These are phyloP conservation scores for Quercus wislizeni DNA, from an alignment of 306 rosid species.

Conservation along the genomic window DNA sequence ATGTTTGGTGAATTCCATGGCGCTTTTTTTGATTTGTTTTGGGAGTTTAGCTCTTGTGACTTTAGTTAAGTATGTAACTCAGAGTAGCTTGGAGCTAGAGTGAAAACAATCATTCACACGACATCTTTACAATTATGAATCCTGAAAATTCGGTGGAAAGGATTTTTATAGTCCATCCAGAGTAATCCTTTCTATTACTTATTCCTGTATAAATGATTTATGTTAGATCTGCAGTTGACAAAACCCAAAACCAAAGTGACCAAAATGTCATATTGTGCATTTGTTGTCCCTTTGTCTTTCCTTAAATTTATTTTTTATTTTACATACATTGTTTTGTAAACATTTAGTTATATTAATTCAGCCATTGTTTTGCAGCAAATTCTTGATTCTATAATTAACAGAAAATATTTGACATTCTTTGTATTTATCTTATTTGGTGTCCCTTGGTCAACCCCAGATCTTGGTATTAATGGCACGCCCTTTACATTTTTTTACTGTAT, in stretches of 20 bases:
- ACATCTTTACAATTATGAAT: not conserved
- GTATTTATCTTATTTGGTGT: not conserved
- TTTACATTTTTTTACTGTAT: not conserved
- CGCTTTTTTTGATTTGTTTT: not conserved
- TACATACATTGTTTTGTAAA: no score
- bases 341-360: not conserved
- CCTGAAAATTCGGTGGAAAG: not conserved
- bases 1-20: not conserved
- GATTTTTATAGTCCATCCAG: not conserved
- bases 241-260: not conserved
- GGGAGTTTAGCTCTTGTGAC: not conserved
- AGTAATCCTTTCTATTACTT: not conserved
- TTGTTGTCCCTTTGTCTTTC: not conserved
- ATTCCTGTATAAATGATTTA: not conserved
- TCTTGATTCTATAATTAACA: not conserved
- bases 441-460: not conserved
- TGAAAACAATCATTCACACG: not conserved
- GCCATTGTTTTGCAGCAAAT: not conserved
- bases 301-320: not conserved
- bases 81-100: not conserved
- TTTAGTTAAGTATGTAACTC: not conserved
- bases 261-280: not conserved
- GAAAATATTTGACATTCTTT: not conserved
- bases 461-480: no score
- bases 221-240: not conserved